These are phyloP conservation scores for Botrytis byssoidea DNA, from an alignment of 2,329 filamentous ascomycete species.

Conservation along the genomic window DNA sequence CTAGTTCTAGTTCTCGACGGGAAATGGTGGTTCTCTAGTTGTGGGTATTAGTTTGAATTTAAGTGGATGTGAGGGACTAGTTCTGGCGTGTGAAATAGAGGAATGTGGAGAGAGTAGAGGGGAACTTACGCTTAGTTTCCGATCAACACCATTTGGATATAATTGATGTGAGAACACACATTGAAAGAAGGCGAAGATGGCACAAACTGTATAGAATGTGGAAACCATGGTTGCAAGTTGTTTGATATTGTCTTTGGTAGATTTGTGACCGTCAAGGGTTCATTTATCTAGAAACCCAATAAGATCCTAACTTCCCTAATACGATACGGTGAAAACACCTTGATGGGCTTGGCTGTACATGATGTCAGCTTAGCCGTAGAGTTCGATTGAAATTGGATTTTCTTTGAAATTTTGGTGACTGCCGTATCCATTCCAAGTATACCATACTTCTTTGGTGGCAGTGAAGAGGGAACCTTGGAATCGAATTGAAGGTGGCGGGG, in stretches of 20 bases:
- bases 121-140: conserved; percentile 11
- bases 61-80: neutral
- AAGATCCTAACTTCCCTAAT: neutral
- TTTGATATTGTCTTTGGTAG: neutral
- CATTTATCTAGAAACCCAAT: neutral
- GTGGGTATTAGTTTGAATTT: neutral
- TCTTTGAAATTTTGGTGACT: neutral
- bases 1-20: conserved; percentile 11
- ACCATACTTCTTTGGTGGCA: too few species aligned
- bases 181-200: neutral
- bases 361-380: neutral
- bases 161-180: conserved; percentile 4
- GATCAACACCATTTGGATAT: neutral
- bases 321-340: neutral
- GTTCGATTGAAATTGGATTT: neutral
- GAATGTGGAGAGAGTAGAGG: neutral
- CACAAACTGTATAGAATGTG: conserved; percentile 5
- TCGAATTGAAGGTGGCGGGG: neutral
- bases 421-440: neutral
- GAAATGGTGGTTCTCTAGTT: conserved; percentile 31
- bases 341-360: neutral
- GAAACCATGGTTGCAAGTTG: neutral
- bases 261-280: neutral
- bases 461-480: neutral
- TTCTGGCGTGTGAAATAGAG: too few species aligned